phyloP scores from a whole-genome alignment of 2,329 filamentous ascomycete genomes.

The Ceratocystis cubensis region DNA sequence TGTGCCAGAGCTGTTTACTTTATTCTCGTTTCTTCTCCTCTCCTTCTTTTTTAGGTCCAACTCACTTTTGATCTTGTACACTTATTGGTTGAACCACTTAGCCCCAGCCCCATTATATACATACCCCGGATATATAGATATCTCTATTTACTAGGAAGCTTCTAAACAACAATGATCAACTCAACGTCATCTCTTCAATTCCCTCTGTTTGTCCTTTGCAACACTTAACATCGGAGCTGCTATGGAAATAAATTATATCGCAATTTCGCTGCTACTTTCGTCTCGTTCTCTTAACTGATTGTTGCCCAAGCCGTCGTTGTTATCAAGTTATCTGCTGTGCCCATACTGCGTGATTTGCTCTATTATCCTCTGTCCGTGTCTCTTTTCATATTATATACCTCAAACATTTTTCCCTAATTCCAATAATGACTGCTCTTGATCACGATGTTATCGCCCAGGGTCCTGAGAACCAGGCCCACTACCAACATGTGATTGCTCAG shows the following conservation, averaged over 20 bases:
- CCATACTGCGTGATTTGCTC: constrained; percentile 5
- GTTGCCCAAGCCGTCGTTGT: background rate
- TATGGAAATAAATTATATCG: background rate
- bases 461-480: constrained; percentile 13
- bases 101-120: background rate
- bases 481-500: constrained; percentile 12
- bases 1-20: too few species aligned
- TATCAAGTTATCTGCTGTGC: background rate
- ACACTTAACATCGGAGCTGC: background rate
- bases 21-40: background rate
- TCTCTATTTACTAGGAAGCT: background rate
- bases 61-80: background rate
- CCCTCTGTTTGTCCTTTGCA: background rate
- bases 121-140: background rate
- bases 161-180: background rate
- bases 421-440: constrained; percentile 4
- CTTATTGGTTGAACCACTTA: background rate
- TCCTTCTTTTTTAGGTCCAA: background rate
- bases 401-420: background rate
- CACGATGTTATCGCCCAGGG: constrained; percentile 16
- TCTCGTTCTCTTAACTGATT: background rate
- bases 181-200: background rate
- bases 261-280: background rate
- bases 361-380: background rate
- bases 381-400: background rate